Conservation (phyloP, 129 eudicot species). For the Flaveria bidentis region DNA sequence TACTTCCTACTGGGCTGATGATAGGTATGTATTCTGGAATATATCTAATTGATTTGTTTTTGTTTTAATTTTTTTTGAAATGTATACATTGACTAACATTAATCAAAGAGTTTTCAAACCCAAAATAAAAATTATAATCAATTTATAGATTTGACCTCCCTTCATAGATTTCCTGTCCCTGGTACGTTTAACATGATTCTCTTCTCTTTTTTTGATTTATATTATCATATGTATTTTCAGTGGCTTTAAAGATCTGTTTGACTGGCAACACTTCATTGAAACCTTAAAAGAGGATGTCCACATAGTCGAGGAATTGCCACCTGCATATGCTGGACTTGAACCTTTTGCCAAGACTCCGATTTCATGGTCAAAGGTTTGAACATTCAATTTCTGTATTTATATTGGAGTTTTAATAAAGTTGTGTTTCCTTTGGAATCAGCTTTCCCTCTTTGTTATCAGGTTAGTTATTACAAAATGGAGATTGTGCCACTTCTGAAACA, state of each 20-base stretch:
- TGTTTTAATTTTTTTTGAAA: not conserved
- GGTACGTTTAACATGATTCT: not conserved
- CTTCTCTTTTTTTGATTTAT: conserved; percentile 19
- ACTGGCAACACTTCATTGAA: conserved; percentile 91
- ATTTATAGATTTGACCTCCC: not conserved
- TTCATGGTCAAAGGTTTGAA: conserved; percentile 95
- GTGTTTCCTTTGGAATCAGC: conserved; percentile 2
- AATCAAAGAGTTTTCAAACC: not conserved
- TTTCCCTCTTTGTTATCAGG: conserved; percentile 48
- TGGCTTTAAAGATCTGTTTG: conserved; percentile 96
- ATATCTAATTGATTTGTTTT: not conserved
- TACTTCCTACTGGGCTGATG: conserved; percentile 98
- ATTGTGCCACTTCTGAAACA: conserved; percentile 91
- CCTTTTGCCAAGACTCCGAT: conserved; percentile 93
- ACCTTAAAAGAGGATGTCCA: conserved; percentile 83
- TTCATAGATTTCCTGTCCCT: not conserved
- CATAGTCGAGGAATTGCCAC: conserved; percentile 72
- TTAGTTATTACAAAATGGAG: conserved; percentile 77
- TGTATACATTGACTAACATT: not conserved
- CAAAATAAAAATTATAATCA: not conserved
- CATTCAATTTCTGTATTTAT: conserved; percentile 16
- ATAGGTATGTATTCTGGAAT: conserved; percentile 53
- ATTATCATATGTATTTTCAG: conserved; percentile 44
- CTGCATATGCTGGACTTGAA: conserved; percentile 69
- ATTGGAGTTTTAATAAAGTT: not conserved